Percentiles rank a stretch among this genome's conserved stretches.
phyloP scores from a whole-genome alignment of 495 filamentous ascomycete species.

The Neurospora sp. region DNA sequence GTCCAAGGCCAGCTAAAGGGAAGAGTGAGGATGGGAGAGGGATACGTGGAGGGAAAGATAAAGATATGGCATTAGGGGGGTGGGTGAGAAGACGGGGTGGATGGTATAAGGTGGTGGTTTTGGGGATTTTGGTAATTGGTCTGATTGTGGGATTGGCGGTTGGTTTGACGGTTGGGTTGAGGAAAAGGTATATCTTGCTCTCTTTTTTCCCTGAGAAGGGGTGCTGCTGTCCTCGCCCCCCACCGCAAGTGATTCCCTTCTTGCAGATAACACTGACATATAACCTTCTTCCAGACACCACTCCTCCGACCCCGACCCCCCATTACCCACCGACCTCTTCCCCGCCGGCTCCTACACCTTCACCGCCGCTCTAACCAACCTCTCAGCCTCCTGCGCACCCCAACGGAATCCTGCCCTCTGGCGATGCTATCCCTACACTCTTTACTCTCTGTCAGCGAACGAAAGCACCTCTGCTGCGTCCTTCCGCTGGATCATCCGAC shows the following conservation, averaged over 20 bases:
- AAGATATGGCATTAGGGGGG: background rate
- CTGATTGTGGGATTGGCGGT: conserved; percentile 31
- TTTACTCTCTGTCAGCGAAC: conserved; percentile 23
- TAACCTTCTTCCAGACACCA: background rate
- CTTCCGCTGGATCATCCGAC: conserved; percentile 48
- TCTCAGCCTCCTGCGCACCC: conserved; percentile 41
- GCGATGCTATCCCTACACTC: conserved; percentile 44
- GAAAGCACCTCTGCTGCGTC: conserved; percentile 18
- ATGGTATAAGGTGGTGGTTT: conserved; percentile 28
- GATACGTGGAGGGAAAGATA: background rate
- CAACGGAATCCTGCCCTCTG: conserved; percentile 39
- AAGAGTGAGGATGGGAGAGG: background rate
- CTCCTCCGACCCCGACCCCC: background rate
- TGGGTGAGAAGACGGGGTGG: conserved; percentile 19
- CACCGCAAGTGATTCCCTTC: too few species aligned
- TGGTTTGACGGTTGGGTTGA: conserved; percentile 34
- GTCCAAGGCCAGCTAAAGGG: background rate
- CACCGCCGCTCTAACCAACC: conserved; percentile 40
- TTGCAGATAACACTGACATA: too few species aligned
- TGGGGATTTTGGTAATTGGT: conserved; percentile 19
- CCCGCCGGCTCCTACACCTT: conserved; percentile 47
- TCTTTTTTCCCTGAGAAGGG: background rate
- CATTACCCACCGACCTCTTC: conserved; percentile 23
- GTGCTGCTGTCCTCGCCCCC: too few species aligned
- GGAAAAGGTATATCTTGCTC: conserved; percentile 17